Base-by-base conservation (phyloP, 176 grass and related monocot species). In the Areca catechu region DNA sequence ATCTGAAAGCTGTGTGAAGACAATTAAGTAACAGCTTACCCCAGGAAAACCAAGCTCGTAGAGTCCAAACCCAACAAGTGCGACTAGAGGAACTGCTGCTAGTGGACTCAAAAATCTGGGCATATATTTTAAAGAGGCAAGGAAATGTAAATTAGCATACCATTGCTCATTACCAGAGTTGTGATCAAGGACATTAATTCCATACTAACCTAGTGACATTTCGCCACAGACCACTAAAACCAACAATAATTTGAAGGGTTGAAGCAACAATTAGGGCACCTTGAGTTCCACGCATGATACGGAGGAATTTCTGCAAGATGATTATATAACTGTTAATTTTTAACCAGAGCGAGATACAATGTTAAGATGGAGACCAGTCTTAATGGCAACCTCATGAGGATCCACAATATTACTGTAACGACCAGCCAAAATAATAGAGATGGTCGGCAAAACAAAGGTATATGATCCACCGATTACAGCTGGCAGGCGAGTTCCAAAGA, bases 221-320 rank as follows among this genome's bases (percentile, higher is more conserved):
- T 56, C 88, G 80, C 94, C 94, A 98, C 70, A 98, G 88, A 52
- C 94, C 94, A 72, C 94, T 98, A 63, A 98, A 98, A 24, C 94
- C 94, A 58, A 98, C 73, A 62, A 98, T 89, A 28, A 98, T 98
- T 58, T 98, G 94, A 79, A 98, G 68, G 7, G 94, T 78, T 21
- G 94, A 98, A 72, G 88, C 88, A 70, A 98, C 88, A 28, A 98
- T 98, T 25, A 98, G 60, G 15, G 94, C 94, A 58, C 94, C 94
- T 83, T 98, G 94, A 4, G 94, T 98, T 60, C 84, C 94, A 29
- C 84, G 81, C 94, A 98, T 98, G 66, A 98, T 93, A 30, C 61
- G 71, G n/a, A 87, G 76, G 67, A 98, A 98, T 80, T 85, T 98
- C 94, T 98, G 53, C 50, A 68, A 43, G n/a, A 16, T 12, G 19